These are phyloP conservation scores for Metschnikowia lachancei DNA, from an alignment of 805 yeast genomes.

Conservation along the genomic window DNA sequence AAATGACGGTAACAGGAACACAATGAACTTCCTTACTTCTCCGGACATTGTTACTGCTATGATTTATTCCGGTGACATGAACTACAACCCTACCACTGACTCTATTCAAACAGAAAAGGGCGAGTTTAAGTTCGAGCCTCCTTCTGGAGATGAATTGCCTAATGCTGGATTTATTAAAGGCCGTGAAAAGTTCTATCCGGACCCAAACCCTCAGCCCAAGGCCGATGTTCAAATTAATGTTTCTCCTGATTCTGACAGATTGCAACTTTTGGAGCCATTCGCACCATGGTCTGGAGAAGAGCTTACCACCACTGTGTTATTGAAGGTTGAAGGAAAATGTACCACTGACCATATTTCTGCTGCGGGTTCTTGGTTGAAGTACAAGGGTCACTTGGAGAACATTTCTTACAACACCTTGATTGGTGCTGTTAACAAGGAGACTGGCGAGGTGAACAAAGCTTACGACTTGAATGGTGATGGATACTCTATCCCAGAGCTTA, in stretches of 20 bases:
- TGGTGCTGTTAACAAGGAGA: constrained; percentile 95
- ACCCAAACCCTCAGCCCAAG: constrained; percentile 60
- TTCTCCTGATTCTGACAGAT: constrained; percentile 87
- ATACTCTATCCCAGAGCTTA: constrained; percentile 87
- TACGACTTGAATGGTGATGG: constrained; percentile 79
- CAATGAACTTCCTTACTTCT: constrained; percentile 97
- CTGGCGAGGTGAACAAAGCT: constrained; percentile 91
- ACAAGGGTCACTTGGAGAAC: constrained; percentile 96
- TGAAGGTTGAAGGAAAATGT: constrained; percentile 97
- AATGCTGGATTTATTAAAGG: constrained; percentile 72
- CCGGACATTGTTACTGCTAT: constrained; percentile 97
- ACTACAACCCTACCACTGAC: constrained; percentile 89
- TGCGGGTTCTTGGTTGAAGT: constrained; percentile 98
- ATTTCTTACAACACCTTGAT: constrained; percentile 92
- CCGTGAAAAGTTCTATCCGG: constrained; percentile 73
- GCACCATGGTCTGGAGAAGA: constrained; percentile 84
- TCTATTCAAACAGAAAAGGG: constrained; percentile 71
- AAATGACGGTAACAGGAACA: constrained; percentile 96
- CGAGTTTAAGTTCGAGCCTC: constrained; percentile 74
- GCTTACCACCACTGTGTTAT: constrained; percentile 65
- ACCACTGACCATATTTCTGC: constrained; percentile 98
- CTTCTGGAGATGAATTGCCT: constrained; percentile 84
- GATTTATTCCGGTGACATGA: constrained; percentile 90
- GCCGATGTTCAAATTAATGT: constrained; percentile 61
- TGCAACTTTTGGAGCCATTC: constrained; percentile 89